Percentiles rank a stretch among this genome's conserved stretches.
Evolutionary conservation across 306 rosid genomes (phyloP).

Genomic region (Acacia melanoxylon): DNA sequence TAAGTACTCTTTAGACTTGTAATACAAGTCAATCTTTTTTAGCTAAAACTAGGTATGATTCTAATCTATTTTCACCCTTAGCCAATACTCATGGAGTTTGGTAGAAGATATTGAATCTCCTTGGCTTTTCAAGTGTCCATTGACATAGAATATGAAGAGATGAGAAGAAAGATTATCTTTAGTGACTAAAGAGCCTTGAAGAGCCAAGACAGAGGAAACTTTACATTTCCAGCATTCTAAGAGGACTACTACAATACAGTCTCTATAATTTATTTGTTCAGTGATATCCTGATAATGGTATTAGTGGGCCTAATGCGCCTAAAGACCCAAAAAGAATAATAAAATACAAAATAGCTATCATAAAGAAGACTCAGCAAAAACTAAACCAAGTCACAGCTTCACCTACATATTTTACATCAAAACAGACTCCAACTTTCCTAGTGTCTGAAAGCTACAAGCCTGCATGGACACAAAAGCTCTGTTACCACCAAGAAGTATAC

Average conservation of each 20-base stretch:
- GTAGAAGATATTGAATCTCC: too few relatives aligned
- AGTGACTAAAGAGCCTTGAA: too few relatives aligned
- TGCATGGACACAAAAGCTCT: constrained; percentile 17
- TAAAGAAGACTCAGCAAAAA: neutral
- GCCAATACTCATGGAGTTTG: too few relatives aligned
- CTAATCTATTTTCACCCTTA: too few relatives aligned
- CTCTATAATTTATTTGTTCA: neutral
- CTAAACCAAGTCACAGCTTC: constrained; percentile 9
- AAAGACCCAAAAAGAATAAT: constrained; percentile 9
- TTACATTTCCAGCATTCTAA: neutral
- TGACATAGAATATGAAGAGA: neutral
- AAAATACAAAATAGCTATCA: constrained; percentile 24
- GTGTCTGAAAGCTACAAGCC: constrained; percentile 18
- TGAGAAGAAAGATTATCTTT: neutral
- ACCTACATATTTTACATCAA: constrained; percentile 24
- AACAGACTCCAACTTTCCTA: neutral
- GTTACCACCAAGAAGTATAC: neutral
- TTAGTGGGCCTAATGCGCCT: neutral
- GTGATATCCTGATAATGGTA: neutral
- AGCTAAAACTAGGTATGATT: too few relatives aligned
- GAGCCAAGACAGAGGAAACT: neutral
- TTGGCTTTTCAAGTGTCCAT: too few relatives aligned
- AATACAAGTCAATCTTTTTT: too few relatives aligned
- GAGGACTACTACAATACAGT: constrained; percentile 3
- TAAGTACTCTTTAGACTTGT: too few relatives aligned